Conservation (phyloP, 306 rosid genomes). For the Luffa acutangula region DNA sequence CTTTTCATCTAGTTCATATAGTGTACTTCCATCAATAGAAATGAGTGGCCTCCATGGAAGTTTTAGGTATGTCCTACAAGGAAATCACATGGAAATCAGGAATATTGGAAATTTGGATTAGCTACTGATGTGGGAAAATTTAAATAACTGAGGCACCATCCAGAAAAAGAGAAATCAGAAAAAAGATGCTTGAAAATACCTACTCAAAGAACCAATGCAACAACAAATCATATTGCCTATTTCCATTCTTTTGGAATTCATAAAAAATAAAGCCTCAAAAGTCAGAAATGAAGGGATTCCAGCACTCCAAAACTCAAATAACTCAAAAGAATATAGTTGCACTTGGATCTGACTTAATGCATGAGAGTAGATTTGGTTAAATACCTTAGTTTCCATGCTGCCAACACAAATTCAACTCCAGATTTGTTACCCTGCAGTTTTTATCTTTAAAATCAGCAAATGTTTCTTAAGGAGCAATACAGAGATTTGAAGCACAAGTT, state of each 20-base stretch:
- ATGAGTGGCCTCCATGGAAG: slow-evolving; percentile 93
- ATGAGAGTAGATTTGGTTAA: background rate
- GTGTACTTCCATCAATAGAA: slow-evolving; percentile 60
- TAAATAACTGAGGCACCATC: background rate
- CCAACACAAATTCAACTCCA: slow-evolving; percentile 37
- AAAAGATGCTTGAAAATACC: background rate
- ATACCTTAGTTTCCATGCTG: slow-evolving; percentile 87
- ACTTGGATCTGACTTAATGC: background rate
- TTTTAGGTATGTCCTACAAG: slow-evolving; percentile 70
- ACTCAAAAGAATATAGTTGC: background rate
- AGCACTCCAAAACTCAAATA: background rate
- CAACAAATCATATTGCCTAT: background rate
- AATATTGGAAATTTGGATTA: background rate
- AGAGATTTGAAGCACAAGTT: background rate
- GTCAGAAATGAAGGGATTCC: background rate
- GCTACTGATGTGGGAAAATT: background rate
- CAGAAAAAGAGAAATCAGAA: background rate
- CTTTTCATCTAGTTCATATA: slow-evolving; percentile 47
- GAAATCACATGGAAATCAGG: slow-evolving; percentile 2
- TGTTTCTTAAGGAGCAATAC: background rate
- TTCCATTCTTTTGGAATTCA: background rate
- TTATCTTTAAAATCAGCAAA: background rate
- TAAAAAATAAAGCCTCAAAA: background rate
- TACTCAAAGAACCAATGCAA: background rate
- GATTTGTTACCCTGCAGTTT: slow-evolving; percentile 42